phyloP scores from a whole-genome alignment of 345 rosid species.

The Arabidopsis arenosa region DNA sequence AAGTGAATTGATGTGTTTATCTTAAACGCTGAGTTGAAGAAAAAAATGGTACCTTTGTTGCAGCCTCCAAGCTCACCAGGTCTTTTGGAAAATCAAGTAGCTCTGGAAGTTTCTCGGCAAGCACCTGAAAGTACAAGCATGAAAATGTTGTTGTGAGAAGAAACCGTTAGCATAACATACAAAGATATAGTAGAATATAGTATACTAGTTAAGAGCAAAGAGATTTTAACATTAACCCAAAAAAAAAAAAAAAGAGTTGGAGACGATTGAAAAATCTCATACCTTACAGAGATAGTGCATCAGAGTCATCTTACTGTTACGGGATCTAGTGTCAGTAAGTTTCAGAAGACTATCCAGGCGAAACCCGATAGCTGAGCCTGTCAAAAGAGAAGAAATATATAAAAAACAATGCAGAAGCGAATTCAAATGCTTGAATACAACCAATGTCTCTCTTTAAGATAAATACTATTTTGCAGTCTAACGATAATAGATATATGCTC shows the following conservation, averaged over 20 bases:
- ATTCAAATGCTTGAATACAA: slow-evolving; percentile 13
- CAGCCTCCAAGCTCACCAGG: slow-evolving; percentile 72
- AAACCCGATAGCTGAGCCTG: slow-evolving; percentile 92
- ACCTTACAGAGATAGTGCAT: slow-evolving; percentile 97
- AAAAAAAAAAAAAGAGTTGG: background rate
- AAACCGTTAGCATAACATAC: background rate
- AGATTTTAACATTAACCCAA: slow-evolving; percentile 10
- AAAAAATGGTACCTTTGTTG: slow-evolving; percentile 60
- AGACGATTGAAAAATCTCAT: slow-evolving; percentile 23
- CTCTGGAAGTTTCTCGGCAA: slow-evolving; percentile 74
- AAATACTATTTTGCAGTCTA: slow-evolving; percentile 16
- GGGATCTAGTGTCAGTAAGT: slow-evolving; percentile 84
- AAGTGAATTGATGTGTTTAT: background rate
- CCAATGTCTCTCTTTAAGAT: slow-evolving; percentile 17
- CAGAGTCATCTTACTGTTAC: slow-evolving; percentile 82
- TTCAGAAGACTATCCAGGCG: slow-evolving; percentile 90
- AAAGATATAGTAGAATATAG: background rate
- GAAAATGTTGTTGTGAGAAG: background rate
- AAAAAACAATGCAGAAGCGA: background rate
- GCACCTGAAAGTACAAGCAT: slow-evolving; percentile 55
- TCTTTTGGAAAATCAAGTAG: slow-evolving; percentile 71
- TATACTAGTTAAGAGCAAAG: background rate
- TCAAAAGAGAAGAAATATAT: slow-evolving; percentile 26
- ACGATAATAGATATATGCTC: slow-evolving; percentile 41
- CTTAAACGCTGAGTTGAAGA: background rate